Evolutionary conservation across 2,329 filamentous ascomycete species (phyloP).

Genomic region (Penicillium sp.): DNA sequence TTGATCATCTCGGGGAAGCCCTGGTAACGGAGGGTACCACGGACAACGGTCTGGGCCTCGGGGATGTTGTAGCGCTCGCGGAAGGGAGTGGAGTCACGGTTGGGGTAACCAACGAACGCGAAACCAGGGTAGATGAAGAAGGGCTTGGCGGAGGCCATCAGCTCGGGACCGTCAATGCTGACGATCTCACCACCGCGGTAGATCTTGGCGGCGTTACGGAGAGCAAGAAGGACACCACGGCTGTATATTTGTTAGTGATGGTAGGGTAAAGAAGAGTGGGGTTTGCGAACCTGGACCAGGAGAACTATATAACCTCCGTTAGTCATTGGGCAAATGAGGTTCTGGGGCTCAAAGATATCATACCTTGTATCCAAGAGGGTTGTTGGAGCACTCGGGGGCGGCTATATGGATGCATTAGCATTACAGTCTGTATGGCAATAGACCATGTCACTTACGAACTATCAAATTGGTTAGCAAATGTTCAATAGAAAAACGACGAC

Average conservation of each 20-base stretch:
- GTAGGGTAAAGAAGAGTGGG: constrained; percentile 36
- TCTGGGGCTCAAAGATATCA: background rate
- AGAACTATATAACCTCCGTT: constrained; percentile 55
- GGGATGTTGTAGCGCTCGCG: constrained; percentile 88
- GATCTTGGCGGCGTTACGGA: constrained; percentile 81
- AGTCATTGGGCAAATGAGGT: background rate
- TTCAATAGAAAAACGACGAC: background rate
- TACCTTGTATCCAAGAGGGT: constrained; percentile 84
- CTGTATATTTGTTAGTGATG: constrained; percentile 4
- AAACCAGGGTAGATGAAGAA: constrained; percentile 90
- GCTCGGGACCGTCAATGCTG: constrained; percentile 63
- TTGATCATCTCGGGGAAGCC: constrained; percentile 92
- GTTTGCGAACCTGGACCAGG: constrained; percentile 59
- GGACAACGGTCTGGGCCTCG: constrained; percentile 83
- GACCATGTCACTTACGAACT: background rate
- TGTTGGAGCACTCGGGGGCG: constrained; percentile 74
- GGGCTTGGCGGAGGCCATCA: constrained; percentile 86
- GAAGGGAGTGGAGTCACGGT: constrained; percentile 87
- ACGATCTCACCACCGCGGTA: constrained; percentile 77
- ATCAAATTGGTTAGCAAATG: background rate
- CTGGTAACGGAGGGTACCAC: constrained; percentile 80
- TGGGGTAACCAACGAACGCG: constrained; percentile 88
- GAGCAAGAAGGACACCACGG: constrained; percentile 82
- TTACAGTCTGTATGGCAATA: background rate
- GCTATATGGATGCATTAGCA: constrained; percentile 49